These are phyloP conservation scores for Cetraspora pellucida DNA, from an alignment of 192 early-diverging fungal genomes.

Conservation along the genomic window DNA sequence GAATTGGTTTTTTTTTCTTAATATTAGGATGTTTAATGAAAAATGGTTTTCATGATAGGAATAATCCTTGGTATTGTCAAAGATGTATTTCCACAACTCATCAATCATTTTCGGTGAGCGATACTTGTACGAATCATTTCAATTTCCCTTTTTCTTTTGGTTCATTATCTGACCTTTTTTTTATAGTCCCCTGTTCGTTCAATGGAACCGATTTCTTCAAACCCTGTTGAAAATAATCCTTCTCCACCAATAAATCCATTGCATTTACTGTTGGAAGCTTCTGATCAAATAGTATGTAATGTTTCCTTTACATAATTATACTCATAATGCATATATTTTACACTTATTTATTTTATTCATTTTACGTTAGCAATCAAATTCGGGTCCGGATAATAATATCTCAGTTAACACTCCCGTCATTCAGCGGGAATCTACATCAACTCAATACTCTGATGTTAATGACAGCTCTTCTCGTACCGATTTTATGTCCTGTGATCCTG, in stretches of 20 bases:
- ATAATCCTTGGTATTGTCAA: not conserved
- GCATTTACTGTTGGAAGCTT: conserved; percentile 28
- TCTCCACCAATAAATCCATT: conserved; percentile 16
- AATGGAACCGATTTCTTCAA: not conserved
- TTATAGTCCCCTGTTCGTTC: not conserved
- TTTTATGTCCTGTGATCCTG: not conserved
- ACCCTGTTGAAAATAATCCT: not conserved
- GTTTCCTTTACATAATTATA: not conserved
- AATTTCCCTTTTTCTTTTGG: not conserved
- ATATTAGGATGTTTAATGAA: conserved; percentile 3
- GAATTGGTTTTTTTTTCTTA: not conserved
- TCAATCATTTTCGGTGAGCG: not conserved
- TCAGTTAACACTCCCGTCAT: not conserved
- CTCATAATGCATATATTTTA: not conserved
- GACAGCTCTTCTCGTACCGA: not conserved
- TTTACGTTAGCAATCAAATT: not conserved
- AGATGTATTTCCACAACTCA: not conserved
- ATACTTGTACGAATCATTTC: not conserved
- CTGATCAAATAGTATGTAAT: conserved; percentile 23
- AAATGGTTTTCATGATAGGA: not conserved
- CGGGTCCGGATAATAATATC: not conserved
- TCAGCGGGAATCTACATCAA: not conserved
- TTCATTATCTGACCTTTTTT: not conserved
- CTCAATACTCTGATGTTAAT: not conserved
- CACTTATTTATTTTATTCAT: too few species aligned